phyloP scores from a whole-genome alignment of 78 protist genomes.

The Dictyostelium purpureum region DNA sequence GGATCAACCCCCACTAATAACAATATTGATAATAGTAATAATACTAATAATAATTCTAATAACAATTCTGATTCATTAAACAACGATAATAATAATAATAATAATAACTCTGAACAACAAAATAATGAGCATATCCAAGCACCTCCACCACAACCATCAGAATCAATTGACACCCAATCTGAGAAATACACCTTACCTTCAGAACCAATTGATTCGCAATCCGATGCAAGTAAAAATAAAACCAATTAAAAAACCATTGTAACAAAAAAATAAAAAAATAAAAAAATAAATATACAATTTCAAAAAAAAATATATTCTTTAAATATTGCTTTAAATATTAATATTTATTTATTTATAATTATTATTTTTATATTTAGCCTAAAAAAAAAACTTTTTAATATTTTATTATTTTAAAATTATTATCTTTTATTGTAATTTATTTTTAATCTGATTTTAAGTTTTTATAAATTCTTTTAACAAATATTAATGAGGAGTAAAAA shows the following conservation, averaged over 20 bases:
- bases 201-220: neutral
- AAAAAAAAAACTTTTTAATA: neutral
- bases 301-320: no score
- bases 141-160: neutral
- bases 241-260: neutral
- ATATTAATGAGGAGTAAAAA: conserved; percentile 89
- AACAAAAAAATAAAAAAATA: neutral
- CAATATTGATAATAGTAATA: neutral
- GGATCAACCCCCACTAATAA: neutral
- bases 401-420: neutral
- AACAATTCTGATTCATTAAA: neutral
- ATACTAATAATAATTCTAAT: neutral
- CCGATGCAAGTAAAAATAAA: neutral
- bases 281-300: neutral
- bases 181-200: neutral
- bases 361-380: neutral
- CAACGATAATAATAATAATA: neutral
- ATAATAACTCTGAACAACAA: neutral
- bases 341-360: neutral
- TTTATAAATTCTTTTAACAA: conserved; percentile 93
- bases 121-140: neutral
- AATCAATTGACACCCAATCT: no score
- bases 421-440: neutral
- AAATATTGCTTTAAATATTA: neutral
- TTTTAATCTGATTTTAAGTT: conserved; percentile 89